A percentile compares a stretch with the other conserved stretches of the same genome.
Conservation (phyloP, 805 yeast genomes). For the Yamadazyma takamatsuzukensis region DNA sequence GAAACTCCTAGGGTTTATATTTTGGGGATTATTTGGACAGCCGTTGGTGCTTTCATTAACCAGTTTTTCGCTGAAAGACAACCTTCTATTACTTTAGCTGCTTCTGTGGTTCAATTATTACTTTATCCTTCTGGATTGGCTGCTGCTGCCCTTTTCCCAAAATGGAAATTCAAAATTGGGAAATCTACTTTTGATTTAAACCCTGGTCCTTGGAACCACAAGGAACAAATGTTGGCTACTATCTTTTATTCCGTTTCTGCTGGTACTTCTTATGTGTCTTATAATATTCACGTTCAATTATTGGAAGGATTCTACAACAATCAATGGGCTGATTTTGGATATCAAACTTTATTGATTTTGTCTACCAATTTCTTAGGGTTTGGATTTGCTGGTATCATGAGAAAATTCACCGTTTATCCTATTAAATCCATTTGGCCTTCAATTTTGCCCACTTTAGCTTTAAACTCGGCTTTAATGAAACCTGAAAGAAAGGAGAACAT, state of each 20-base stretch:
- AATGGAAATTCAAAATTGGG: constrained; percentile 21
- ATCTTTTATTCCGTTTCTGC: constrained; percentile 29
- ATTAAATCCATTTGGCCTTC: constrained; percentile 52
- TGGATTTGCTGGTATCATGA: constrained; percentile 27
- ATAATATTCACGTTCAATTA: constrained; percentile 21
- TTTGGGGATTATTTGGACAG: constrained; percentile 48
- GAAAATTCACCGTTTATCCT: constrained; percentile 45
- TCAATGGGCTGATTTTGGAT: constrained; percentile 25
- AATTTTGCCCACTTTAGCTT: constrained; percentile 25
- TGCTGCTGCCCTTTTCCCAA: constrained; percentile 41
- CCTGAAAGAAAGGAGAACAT: constrained; percentile 24
- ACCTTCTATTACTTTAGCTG: constrained; percentile 42
- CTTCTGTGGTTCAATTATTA: constrained; percentile 44
- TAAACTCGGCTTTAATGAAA: constrained; percentile 22
- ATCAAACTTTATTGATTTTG: constrained; percentile 19
- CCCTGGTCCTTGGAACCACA: constrained; percentile 64
- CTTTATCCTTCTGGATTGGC: constrained; percentile 40
- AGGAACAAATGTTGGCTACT: constrained; percentile 53
- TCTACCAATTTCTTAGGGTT: constrained; percentile 26
- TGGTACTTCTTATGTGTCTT: constrained; percentile 20
- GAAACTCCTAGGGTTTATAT: constrained; percentile 56
- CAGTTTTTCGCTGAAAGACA: constrained; percentile 54
- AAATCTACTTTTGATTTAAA: constrained; percentile 43
- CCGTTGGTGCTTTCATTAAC: constrained; percentile 51
- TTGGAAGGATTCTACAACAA: constrained; percentile 17